These are phyloP conservation scores for Hanseniaspora lindneri DNA, from an alignment of 805 yeast species.

Conservation along the genomic window DNA sequence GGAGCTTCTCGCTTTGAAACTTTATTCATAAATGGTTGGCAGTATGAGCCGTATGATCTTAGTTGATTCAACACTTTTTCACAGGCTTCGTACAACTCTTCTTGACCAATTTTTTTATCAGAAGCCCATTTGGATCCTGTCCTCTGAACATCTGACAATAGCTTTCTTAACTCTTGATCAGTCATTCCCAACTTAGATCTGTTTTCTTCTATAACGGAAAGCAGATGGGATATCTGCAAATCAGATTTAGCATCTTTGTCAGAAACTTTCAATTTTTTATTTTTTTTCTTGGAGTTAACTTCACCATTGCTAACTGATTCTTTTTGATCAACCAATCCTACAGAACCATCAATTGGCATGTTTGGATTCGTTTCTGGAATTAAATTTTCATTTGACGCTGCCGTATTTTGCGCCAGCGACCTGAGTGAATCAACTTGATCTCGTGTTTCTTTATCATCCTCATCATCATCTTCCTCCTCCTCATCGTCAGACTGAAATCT, in stretches of 20 bases:
- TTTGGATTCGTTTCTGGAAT: no score
- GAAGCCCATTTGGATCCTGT: constrained; percentile 97
- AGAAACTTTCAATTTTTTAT: constrained; percentile 2
- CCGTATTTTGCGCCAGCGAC: neutral
- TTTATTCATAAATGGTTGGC: constrained; percentile 86
- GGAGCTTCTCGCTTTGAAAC: constrained; percentile 99
- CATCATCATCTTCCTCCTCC: constrained; percentile 16
- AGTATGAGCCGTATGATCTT: constrained; percentile 87
- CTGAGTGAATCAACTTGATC: constrained; percentile 13
- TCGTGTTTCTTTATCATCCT: constrained; percentile 17
- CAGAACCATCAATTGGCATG: no score
- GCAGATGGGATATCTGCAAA: constrained; percentile 62
- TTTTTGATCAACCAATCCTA: no score
- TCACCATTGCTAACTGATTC: no score
- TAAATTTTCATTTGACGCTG: no score
- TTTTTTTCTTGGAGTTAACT: neutral
- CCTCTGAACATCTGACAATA: constrained; percentile 85
- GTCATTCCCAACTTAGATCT: constrained; percentile 64
- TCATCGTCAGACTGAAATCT: constrained; percentile 21
- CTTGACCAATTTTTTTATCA: constrained; percentile 91
- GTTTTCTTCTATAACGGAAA: constrained; percentile 64
- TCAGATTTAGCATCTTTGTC: neutral
- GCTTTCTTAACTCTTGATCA: constrained; percentile 70
- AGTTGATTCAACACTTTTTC: constrained; percentile 87
- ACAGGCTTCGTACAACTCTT: constrained; percentile 92